Evolutionary conservation across 495 filamentous ascomycete species (phyloP).

Genomic region (Penicillium macrosclerotiorum): DNA sequence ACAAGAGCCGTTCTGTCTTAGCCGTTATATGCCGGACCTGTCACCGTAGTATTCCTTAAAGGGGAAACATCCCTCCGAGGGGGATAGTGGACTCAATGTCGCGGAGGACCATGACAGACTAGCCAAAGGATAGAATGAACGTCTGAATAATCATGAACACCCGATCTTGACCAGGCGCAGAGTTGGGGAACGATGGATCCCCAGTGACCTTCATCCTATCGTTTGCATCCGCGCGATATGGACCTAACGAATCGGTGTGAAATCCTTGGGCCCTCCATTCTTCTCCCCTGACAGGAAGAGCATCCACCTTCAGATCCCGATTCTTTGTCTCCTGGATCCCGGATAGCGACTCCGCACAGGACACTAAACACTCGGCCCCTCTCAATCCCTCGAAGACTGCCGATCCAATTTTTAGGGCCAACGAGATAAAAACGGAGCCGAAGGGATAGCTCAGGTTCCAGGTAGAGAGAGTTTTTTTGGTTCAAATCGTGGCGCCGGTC

Average conservation of each 20-base stretch:
- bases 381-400: background rate
- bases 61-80: slow-evolving; percentile 2
- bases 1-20: background rate
- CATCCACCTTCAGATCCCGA: slow-evolving; percentile 4
- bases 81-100: too few relatives aligned
- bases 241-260: background rate
- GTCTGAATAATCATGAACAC: too few relatives aligned
- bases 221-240: background rate
- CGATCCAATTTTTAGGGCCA: slow-evolving; percentile 1
- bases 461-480: too few relatives aligned
- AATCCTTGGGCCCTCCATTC: background rate
- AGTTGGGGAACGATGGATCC: too few relatives aligned
- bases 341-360: slow-evolving; percentile 8
- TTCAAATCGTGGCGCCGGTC: slow-evolving; percentile 12
- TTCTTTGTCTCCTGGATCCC: slow-evolving; percentile 11
- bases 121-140: too few relatives aligned
- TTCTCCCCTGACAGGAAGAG: slow-evolving; percentile 4
- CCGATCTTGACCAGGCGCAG: background rate
- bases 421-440: slow-evolving; percentile 2
- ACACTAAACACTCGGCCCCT: background rate
- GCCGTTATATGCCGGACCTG: background rate
- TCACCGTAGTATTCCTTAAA: background rate
- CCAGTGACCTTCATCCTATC: too few relatives aligned
- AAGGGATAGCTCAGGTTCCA: too few relatives aligned
- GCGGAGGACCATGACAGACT: too few relatives aligned